phyloP scores from a whole-genome alignment of 2,329 filamentous ascomycete species.

The Pseudogymnoascus verrucosus region DNA sequence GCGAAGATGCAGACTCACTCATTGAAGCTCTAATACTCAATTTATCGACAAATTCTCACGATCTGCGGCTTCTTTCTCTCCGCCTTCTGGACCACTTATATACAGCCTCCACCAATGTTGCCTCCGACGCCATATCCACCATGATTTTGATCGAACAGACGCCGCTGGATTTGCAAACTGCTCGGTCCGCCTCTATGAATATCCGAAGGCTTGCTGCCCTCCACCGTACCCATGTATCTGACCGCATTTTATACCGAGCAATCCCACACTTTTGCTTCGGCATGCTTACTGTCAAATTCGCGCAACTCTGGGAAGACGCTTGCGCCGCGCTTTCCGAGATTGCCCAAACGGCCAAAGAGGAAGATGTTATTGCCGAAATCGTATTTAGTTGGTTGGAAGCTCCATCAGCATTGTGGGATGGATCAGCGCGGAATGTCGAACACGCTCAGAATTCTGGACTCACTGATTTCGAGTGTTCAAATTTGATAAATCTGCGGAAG shows the following conservation, averaged over 20 bases:
- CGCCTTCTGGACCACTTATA: conserved; percentile 60
- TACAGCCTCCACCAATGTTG: conserved; percentile 38
- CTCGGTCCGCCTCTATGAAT: conserved; percentile 73
- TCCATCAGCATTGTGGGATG: conserved; percentile 47
- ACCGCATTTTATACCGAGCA: conserved; percentile 60
- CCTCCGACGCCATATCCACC: conserved; percentile 44
- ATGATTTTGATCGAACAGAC: conserved; percentile 77
- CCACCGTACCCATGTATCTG: conserved; percentile 49
- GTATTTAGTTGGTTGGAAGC: conserved; percentile 70
- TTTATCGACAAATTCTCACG: conserved; percentile 66
- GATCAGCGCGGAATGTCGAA: conserved; percentile 32
- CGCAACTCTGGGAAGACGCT: conserved; percentile 82
- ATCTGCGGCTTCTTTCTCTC: conserved; percentile 65
- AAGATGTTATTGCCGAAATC: conserved; percentile 62
- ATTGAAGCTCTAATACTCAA: conserved; percentile 61
- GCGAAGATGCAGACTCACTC: conserved; percentile 50
- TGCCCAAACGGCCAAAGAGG: conserved; percentile 59
- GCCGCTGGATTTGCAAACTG: conserved; percentile 66
- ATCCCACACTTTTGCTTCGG: conserved; percentile 83
- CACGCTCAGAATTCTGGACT: conserved; percentile 34
- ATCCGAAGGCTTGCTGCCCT: conserved; percentile 60
- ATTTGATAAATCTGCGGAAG: conserved; percentile 53
- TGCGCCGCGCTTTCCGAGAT: conserved; percentile 69
- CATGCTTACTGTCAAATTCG: conserved; percentile 74
- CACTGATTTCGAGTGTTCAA: conserved; percentile 80